These are phyloP conservation scores for Litchi chinensis DNA, from an alignment of 345 rosid species.

Conservation along the genomic window DNA sequence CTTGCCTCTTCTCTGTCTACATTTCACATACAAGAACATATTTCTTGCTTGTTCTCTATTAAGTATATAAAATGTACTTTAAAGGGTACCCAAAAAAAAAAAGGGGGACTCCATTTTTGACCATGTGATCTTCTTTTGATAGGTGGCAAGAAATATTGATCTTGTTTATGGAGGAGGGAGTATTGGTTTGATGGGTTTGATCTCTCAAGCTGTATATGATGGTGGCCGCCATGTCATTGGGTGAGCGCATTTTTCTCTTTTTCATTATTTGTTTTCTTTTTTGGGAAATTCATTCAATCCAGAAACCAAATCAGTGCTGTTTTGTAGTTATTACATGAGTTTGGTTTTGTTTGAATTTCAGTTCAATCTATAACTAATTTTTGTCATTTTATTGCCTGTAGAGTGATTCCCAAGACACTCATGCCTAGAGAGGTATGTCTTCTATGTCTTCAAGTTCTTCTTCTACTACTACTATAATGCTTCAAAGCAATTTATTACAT, in stretches of 20 bases:
- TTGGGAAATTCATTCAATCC: background rate
- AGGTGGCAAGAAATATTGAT: constrained; percentile 87
- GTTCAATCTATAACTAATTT: constrained; percentile 16
- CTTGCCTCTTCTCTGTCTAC: background rate
- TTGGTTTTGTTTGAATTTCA: constrained; percentile 6
- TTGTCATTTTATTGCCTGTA: constrained; percentile 47
- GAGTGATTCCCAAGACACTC: constrained; percentile 75
- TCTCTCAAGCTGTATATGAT: constrained; percentile 76
- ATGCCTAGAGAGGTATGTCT: constrained; percentile 71
- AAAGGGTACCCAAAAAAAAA: background rate
- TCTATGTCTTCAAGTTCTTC: constrained; percentile 2
- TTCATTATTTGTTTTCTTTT: background rate
- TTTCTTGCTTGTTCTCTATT: background rate
- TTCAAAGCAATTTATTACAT: background rate
- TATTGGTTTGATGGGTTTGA: constrained; percentile 87
- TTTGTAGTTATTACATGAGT: too few relatives aligned
- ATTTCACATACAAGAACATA: too few relatives aligned
- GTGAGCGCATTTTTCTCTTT: constrained; percentile 33
- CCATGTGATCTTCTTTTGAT: background rate
- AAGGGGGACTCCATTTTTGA: background rate
- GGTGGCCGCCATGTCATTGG: constrained; percentile 96
- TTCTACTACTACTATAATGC: constrained; percentile 7
- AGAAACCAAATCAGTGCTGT: background rate
- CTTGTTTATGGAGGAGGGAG: constrained; percentile 98
- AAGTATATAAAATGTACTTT: background rate